phyloP scores from a whole-genome alignment of 1,139 yeast genomes.

The Lizanozyma gosingica region DNA sequence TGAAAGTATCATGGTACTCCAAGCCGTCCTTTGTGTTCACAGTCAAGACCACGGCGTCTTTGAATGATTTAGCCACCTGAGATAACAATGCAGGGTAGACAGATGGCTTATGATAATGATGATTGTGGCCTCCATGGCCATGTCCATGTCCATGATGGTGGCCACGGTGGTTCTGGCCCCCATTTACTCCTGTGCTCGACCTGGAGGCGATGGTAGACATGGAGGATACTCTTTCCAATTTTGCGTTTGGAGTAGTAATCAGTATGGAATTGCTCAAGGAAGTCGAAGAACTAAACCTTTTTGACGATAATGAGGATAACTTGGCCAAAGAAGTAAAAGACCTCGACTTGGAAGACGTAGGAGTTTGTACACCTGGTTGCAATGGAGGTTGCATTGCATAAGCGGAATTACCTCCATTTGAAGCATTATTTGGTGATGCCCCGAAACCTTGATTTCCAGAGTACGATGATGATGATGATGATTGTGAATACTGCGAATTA shows the following conservation, averaged over 20 bases:
- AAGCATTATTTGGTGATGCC: too few relatives aligned
- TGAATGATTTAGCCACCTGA: constrained; percentile 72
- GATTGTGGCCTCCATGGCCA: constrained; percentile 7
- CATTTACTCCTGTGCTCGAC: constrained; percentile 1
- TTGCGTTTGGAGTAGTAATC: too few relatives aligned
- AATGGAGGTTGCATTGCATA: background rate
- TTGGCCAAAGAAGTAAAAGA: constrained; percentile 37
- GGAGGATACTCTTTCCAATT: constrained; percentile 24
- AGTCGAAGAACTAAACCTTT: constrained; percentile 30
- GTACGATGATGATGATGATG: too few relatives aligned
- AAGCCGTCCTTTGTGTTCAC: constrained; percentile 90
- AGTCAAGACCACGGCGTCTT: constrained; percentile 60
- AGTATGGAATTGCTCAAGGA: constrained; percentile 15
- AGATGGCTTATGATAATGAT: constrained; percentile 43
- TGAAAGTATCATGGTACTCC: constrained; percentile 87
- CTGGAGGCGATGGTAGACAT: constrained; percentile 19
- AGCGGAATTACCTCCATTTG: too few relatives aligned
- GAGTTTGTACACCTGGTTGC: background rate
- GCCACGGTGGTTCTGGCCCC: background rate
- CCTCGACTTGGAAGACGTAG: constrained; percentile 29
- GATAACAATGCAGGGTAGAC: constrained; percentile 89
- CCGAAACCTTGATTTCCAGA: too few relatives aligned
- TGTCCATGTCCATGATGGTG: background rate
- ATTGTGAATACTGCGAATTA: too few relatives aligned
- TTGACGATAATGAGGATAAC: constrained; percentile 34